phyloP scores from a whole-genome alignment of 2,329 filamentous ascomycete genomes.

The Bertia moriformis region DNA sequence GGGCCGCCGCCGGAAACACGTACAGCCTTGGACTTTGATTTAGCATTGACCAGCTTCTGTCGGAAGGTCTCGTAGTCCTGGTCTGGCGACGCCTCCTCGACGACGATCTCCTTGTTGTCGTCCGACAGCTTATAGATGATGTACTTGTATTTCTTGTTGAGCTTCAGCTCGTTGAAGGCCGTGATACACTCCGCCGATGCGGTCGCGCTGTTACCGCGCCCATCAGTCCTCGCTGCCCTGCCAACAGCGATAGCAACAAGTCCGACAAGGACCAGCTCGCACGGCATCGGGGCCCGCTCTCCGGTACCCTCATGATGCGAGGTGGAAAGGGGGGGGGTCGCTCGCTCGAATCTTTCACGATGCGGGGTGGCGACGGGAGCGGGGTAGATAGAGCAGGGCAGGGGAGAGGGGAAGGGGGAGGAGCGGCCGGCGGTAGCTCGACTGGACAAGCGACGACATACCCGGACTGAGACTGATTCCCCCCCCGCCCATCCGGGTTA shows the following conservation, averaged over 20 bases:
- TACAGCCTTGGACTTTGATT: slow-evolving; percentile 57
- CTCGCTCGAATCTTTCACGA: too few relatives aligned
- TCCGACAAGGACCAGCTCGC: background rate
- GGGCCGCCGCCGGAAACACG: too few relatives aligned
- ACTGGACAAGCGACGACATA: background rate
- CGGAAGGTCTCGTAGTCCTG: slow-evolving; percentile 61
- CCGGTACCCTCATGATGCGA: too few relatives aligned
- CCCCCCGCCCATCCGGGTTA: too few relatives aligned
- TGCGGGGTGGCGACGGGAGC: background rate
- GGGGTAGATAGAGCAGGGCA: background rate
- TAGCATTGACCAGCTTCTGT: slow-evolving; percentile 60
- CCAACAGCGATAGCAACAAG: too few relatives aligned
- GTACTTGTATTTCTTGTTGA: slow-evolving; percentile 68
- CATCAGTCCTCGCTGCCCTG: too few relatives aligned
- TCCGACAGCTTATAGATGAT: slow-evolving; percentile 80
- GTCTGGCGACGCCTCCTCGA: slow-evolving; percentile 58
- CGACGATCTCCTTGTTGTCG: slow-evolving; percentile 67
- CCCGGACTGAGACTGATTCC: background rate
- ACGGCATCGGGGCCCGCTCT: too few relatives aligned
- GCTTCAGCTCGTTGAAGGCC: slow-evolving; percentile 69
- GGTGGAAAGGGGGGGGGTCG: too few relatives aligned
- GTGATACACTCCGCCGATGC: slow-evolving; percentile 12
- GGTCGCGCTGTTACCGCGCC: background rate
- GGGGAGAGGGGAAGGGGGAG: too few relatives aligned
- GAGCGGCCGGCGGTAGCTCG: too few relatives aligned